Base-by-base conservation (phyloP, 2,329 filamentous ascomycete species). In the Parastagonospora nodorum region DNA sequence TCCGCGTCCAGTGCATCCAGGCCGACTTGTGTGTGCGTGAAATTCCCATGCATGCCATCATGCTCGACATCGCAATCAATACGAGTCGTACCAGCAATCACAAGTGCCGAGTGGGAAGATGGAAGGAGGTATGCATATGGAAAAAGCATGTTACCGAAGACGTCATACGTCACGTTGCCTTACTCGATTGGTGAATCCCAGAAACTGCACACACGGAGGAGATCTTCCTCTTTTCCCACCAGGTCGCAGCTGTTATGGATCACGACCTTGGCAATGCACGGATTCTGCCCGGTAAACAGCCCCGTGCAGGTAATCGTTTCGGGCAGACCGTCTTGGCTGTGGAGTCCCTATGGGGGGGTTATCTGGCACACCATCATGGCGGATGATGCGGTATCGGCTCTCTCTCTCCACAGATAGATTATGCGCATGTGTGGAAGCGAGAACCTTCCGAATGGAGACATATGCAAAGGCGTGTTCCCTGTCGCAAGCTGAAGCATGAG, bases 361-460 rank as follows among this genome's bases (percentile, higher is more conserved):
- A 58, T 55, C 51, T 19, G 50, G 43, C 31, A 14, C 42, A 46
- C 57, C 61, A 61, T 61, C 53, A 51, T 4, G 3, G 44, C 39
- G 43, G 36, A 24, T 41, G 50, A 61, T 57, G 57, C 45, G 47
- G 45, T 56, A 50, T 61, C 55, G 45, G 51, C 12, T 33, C 30
- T 35, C 27, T 35, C 27, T 19, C 29, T 36, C 41, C 39, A 24
- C 32, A 42, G 11, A 48, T 46, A 52, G 49, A 43, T 40, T 50
- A 38, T 44, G 42, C n/a, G 24, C n/a, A 15, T 39, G 30, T 38
- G 36, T 8, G 38, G 32, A 38, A 39, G 42, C 48, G 43, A 52
- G 11, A 50, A 50, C 45, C 44, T 53, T 45, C 45, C 45, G 24
- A 35, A 53, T 51, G 24, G 16, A 42, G 42, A 41, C 8, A 31